These are phyloP conservation scores for Xylaria palmicola DNA, from an alignment of 495 filamentous ascomycete species.

Conservation along the genomic window DNA sequence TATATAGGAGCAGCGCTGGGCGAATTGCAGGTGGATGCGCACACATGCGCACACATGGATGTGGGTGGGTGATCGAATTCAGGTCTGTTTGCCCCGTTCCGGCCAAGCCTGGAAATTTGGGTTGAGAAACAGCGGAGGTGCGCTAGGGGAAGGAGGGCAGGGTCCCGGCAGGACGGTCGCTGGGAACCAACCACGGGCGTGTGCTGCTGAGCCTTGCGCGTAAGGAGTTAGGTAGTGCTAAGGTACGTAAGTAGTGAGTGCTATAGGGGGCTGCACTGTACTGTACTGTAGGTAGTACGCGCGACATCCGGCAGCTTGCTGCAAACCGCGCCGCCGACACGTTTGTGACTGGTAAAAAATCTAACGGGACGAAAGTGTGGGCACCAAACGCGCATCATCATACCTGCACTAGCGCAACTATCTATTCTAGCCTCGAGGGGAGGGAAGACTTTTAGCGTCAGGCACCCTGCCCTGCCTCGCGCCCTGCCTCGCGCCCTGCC, in stretches of 20 bases:
- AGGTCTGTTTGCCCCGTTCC: neutral
- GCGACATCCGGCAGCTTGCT: too few species aligned
- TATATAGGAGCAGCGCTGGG: neutral
- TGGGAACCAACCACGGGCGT: too few species aligned
- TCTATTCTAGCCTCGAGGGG: too few species aligned
- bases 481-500: too few species aligned
- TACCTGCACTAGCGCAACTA: neutral
- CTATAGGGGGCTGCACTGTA: neutral
- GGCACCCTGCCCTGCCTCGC: too few species aligned
- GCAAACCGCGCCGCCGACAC: neutral
- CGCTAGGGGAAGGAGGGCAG: neutral
- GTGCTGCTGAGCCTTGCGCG: too few species aligned
- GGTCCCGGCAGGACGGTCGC: constrained; percentile 11
- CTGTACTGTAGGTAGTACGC: neutral
- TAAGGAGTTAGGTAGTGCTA: too few species aligned
- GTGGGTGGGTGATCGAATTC: neutral
- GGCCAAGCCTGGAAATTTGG: neutral
- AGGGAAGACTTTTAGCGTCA: too few species aligned
- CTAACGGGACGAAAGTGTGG: too few species aligned
- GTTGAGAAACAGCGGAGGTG: neutral
- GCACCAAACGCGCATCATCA: constrained; percentile 2
- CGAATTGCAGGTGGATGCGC: constrained; percentile 3
- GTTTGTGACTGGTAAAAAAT: too few species aligned
- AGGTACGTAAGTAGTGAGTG: too few species aligned
- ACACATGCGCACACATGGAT: neutral